Percentiles rank a stretch among this genome's conserved stretches.
phyloP scores from a whole-genome alignment of 2,329 filamentous ascomycete genomes.

The Laburnicola sp. region DNA sequence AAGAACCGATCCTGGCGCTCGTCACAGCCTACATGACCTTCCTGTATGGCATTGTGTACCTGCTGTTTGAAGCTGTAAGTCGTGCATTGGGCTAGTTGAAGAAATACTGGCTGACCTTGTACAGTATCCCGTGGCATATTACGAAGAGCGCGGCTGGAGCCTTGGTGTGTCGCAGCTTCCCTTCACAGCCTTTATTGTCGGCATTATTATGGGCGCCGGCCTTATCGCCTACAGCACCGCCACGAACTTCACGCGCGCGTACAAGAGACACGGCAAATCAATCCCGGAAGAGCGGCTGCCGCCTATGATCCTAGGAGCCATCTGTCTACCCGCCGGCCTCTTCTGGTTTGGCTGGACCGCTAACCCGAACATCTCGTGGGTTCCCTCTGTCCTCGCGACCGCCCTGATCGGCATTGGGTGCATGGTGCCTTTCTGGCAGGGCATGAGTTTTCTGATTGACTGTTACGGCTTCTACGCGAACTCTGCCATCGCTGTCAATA shows the following conservation, averaged over 20 bases:
- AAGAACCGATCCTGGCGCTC: constrained; percentile 40
- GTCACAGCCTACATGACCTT: constrained; percentile 71
- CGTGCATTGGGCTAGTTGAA: background rate
- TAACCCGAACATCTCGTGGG: constrained; percentile 54
- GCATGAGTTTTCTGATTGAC: constrained; percentile 81
- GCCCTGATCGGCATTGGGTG: constrained; percentile 72
- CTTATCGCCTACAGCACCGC: constrained; percentile 39
- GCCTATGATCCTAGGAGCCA: constrained; percentile 66
- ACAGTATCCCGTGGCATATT: constrained; percentile 66
- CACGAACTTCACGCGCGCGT: constrained; percentile 39
- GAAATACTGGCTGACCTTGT: constrained; percentile 46
- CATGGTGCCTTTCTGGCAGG: constrained; percentile 78
- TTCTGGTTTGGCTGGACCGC: constrained; percentile 67
- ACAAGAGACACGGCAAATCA: constrained; percentile 48
- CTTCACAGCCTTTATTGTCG: constrained; percentile 66
- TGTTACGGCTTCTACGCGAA: constrained; percentile 54
- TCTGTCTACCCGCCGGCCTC: constrained; percentile 61
- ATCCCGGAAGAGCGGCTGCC: constrained; percentile 65
- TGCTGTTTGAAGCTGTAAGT: constrained; percentile 41
- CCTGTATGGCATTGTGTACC: constrained; percentile 67
- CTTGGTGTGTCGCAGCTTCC: constrained; percentile 62
- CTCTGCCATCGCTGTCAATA: constrained; percentile 54
- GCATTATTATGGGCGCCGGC: constrained; percentile 57
- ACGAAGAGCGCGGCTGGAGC: constrained; percentile 67
- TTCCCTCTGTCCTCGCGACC: constrained; percentile 59